Evolutionary conservation across 139 green algal genomes (phyloP), one percentile per base, ranked within the genome.

Genomic region (Chlorella ohadii): DNA sequence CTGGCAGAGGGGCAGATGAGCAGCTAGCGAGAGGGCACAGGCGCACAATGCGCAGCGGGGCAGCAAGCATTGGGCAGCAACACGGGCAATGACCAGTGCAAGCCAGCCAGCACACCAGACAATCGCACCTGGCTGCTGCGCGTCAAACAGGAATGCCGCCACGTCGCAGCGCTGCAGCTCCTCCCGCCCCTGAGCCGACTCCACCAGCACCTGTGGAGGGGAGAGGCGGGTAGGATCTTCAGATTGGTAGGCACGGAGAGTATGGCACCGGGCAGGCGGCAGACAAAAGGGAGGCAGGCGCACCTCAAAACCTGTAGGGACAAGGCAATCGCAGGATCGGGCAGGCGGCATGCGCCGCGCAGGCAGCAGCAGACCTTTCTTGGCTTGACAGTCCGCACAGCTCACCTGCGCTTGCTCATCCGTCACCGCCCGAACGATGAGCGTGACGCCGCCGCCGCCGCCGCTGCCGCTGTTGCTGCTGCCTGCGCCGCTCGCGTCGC

Each of bases 131-230:
- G 84, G 68, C 44, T 75, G 81, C 75, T 55, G 84, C 57, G 78
- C 80, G 76, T 96, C 93, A 85, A 96, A 96, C 59, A 94, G 71
- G 68, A 94, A 95, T 6, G 87, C 88, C 19, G 92, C 93, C 4
- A 90, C 86, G 74, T 95, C 92, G 22, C 70, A 88, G 31, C 81
- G 80, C 39, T 77, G 76, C 67, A 93, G 80, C 39, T 86, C 64
- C 20, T 63, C 78, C 3, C 6, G 15, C n/a, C 66, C 66, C 28
- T 36, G 38, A 12, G 85, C 6, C 17, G 75, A 27, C 23, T 67
- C 71, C 33, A 87, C 59, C 39, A 88, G 51, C 57, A 78, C 68
- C 66, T 81, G 55, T 3, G 51, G 51, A 59, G 15, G 15, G n/a
- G 47, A 5, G 11, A 65, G 12, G 28, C n/a, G 31, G 28, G 13